Percentiles rank a stretch among this genome's conserved stretches.
Conservation (phyloP, 2,329 filamentous ascomycete species). For the Lecanicillium sp. region DNA sequence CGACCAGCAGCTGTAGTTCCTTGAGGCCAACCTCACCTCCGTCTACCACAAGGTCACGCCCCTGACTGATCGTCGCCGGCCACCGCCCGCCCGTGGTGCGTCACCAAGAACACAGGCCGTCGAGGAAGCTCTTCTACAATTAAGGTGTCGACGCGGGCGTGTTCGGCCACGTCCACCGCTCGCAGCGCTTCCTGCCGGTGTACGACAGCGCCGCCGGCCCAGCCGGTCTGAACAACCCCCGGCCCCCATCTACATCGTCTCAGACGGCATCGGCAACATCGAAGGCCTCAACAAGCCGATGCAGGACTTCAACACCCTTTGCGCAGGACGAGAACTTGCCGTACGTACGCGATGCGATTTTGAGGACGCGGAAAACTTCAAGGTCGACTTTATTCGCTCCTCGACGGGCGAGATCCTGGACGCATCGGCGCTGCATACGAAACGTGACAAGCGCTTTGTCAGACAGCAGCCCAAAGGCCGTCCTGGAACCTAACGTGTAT, state of each 20-base stretch:
- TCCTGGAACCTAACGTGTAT: neutral
- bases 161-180: constrained; percentile 54
- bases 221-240: constrained; percentile 30
- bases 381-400: constrained; percentile 45
- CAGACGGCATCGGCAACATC: constrained; percentile 51
- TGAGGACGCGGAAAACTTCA: constrained; percentile 37
- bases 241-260: constrained; percentile 34
- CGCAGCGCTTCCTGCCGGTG: constrained; percentile 44
- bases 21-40: constrained; percentile 48
- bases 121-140: constrained; percentile 45
- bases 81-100: constrained; percentile 43
- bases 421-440: constrained; percentile 42
- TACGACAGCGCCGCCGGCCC: constrained; percentile 31
- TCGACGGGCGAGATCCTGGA: constrained; percentile 43
- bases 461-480: constrained; percentile 22
- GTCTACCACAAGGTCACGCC: constrained; percentile 50
- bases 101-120: constrained; percentile 38
- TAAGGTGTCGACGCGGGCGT: constrained; percentile 53
- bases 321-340: constrained; percentile 48
- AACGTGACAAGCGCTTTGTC: constrained; percentile 40
- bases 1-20: constrained; percentile 47
- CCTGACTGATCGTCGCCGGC: constrained; percentile 34
- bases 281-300: constrained; percentile 26
- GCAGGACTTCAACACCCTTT: constrained; percentile 27
- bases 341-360: constrained; percentile 46